Conservation (phyloP, 441 rosid genomes). For the Metrosideros polymorpha region DNA sequence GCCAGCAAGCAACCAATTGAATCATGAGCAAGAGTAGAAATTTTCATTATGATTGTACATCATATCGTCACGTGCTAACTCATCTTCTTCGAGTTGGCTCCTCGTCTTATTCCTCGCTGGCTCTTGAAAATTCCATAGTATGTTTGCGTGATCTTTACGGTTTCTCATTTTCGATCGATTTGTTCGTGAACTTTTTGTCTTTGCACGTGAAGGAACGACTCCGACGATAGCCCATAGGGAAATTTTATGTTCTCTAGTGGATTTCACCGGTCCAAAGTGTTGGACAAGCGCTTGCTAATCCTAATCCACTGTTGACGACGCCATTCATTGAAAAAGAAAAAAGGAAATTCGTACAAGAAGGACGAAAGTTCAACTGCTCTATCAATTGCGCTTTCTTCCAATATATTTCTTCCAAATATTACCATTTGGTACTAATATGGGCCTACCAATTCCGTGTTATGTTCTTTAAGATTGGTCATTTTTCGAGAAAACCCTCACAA, state of each 20-base stretch:
- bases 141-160: not conserved
- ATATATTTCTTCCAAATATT: not conserved
- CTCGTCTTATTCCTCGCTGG: not conserved
- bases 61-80: not conserved
- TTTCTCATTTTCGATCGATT: not conserved
- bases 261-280: conserved; percentile 49
- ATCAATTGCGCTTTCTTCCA: not conserved
- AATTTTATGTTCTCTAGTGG: not conserved
- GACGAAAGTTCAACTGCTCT: not conserved
- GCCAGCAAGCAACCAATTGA: not conserved
- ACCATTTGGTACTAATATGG: not conserved
- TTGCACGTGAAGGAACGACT: not conserved
- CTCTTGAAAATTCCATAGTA: not conserved
- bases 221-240: not conserved
- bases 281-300: conserved; percentile 83
- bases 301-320: conserved; percentile 24
- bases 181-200: not conserved
- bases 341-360: not conserved
- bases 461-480: not conserved
- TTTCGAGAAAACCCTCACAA: not conserved
- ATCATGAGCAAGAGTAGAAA: not conserved
- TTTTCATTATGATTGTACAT: not conserved
- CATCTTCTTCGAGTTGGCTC: not conserved
- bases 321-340: not conserved
- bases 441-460: no score